Evolutionary conservation across 768 basidiomycete species (phyloP), one percentile per base, ranked within the genome.

Genomic region (Suillus ampliporus): DNA sequence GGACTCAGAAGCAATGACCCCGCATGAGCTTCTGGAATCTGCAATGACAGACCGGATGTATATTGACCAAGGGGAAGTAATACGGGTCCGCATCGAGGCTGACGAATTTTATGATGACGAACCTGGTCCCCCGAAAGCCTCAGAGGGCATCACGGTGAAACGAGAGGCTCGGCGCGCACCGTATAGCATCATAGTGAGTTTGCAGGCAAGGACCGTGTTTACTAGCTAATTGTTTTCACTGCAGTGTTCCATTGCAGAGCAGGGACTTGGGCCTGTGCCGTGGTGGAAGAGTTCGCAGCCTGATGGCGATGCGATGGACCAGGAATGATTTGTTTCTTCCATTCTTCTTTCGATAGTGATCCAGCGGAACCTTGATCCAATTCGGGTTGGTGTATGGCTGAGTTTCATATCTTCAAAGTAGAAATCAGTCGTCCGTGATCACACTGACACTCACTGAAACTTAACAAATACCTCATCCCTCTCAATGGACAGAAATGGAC

Each of bases 61-160:
- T 73, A 88, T 94, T 64, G 91, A 93, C 73, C 81, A 85, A 61
- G 85, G 87, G 44, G 92, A 92, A 67, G 81, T 90, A 23, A 77
- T 94, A 2, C 89, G 93, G 31, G 84, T 92, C 1, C 88, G 92
- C 5, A 86, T 94, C 5, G 92, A 94, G 69, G 80, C 82, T 4
- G 93, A 93, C 68, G 91, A 93, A 68, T 94, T 94, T 66, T 89
- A 85, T 66, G 93, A 95, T 66, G 90, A 92, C 66, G 92, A 94
- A 64, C 92, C 92, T 2, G 92, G 93, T 1, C 92, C 92, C 0
- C 89, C 90, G 1, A 91, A 89, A 69, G 88, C 87, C 48, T 76
- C 82, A 0, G 90, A 92, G 56, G 92, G 91, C 1, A 87, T 91
- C 2, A 79, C 81, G 54, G 79, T 86, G 3, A 79, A 80, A 66